Evolutionary conservation across 2,329 filamentous ascomycete species (phyloP), one percentile per base, ranked within the genome.

Genomic region (Diaporthe sp.): DNA sequence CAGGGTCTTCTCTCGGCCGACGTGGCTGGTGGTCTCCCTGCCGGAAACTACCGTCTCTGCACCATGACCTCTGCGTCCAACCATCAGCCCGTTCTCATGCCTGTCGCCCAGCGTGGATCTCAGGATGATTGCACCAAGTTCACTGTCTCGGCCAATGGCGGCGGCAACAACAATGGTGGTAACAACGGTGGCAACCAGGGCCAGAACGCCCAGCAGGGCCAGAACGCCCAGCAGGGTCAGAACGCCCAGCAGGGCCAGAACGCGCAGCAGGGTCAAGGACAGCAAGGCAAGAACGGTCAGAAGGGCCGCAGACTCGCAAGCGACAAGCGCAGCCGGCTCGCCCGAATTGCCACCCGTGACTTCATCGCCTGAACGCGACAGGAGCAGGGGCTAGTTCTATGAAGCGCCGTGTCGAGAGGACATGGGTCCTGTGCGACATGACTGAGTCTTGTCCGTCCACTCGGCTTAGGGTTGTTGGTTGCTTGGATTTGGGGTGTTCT

Each of bases 61-160:
- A 85, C 84, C 9, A 81, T 86, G 81, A 82, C 79, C 58, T 80
- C 80, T 46, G 78, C 84, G 31, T 79, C 80, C 65, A 85, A 85
- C 78, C 84, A 86, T 77, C 82, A 84, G 71, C 82, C 82, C 37
- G 82, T 83, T n/a, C 67, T 83, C 39, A 84, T 84, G 82, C 82
- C 82, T 28, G 80, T 85, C 62, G 84, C 84, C 39, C 84, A 84
- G 78, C 81, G 84, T 73, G 84, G 84, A 73, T 80, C 84, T 58
- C 84, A 85, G 74, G 84, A 86, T 75, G 84, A 86, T 77, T 86
- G 84, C 77, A 81, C 79, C 31, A 84, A 84, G 77, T 85, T 85
- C 75, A 83, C 81, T 15, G 84, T 85, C 31, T 78, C 77, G 13
- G 51, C 37, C 2, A 17, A 10, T 7, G 74, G 61, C 1, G 71